These are phyloP conservation scores for Clathrus columnatus DNA, from an alignment of 768 basidiomycete genomes.

Conservation along the genomic window DNA sequence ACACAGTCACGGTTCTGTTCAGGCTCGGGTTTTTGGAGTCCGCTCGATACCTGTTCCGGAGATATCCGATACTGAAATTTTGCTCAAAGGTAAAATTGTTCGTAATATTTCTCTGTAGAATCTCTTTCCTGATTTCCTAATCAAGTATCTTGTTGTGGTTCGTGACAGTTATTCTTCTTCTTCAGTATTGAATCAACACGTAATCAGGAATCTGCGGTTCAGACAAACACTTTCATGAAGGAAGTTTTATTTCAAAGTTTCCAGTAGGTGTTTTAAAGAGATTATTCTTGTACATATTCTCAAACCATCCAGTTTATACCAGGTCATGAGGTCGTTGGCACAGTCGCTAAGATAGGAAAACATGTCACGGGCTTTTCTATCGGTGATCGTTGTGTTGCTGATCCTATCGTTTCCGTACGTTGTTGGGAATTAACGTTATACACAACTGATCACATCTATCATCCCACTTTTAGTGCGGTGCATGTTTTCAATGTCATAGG, in stretches of 20 bases:
- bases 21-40: not conserved
- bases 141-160: not conserved
- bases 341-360: not conserved
- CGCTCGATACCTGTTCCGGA: not conserved
- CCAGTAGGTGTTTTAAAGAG: no score
- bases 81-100: not conserved
- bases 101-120: not conserved
- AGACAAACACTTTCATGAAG: not conserved
- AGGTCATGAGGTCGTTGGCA: not conserved
- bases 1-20: no score
- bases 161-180: not conserved
- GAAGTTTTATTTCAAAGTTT: not conserved
- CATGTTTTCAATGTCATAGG: not conserved
- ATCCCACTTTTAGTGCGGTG: no score
- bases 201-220: not conserved
- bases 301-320: not conserved
- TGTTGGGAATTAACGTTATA: no score
- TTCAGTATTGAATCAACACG: not conserved
- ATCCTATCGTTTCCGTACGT: not conserved
- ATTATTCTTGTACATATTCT: not conserved
- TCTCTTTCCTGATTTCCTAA: not conserved
- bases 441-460: not conserved
- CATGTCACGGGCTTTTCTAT: not conserved
- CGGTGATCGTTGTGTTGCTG: not conserved
- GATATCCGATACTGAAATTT: not conserved